Percentiles rank a stretch among this genome's conserved stretches.
phyloP scores from a whole-genome alignment of 2,329 filamentous ascomycete genomes.

The Seiridium unicorne region DNA sequence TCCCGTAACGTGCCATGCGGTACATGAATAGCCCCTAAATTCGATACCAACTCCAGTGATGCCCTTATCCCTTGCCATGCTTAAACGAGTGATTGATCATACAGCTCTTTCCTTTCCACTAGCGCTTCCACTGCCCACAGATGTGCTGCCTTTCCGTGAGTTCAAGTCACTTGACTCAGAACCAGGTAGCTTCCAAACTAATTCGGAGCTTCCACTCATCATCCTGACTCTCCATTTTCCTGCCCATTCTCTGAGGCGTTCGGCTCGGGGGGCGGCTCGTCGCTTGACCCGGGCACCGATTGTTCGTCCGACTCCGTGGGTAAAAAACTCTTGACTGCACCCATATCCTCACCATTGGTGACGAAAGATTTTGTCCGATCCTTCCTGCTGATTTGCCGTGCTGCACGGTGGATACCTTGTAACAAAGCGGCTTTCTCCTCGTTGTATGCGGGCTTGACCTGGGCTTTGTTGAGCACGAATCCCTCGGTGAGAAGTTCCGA shows the following conservation, averaged over 20 bases:
- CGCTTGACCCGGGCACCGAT: neutral
- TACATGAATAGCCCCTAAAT: neutral
- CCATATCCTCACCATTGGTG: conserved; percentile 4
- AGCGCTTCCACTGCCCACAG: neutral
- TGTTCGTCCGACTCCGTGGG: neutral
- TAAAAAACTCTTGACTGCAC: conserved; percentile 7
- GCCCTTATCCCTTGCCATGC: neutral
- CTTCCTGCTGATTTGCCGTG: conserved; percentile 6
- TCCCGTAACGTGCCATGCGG: neutral
- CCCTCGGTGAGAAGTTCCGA: conserved; percentile 10
- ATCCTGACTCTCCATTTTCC: neutral
- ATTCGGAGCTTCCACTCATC: neutral
- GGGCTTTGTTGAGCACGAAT: conserved; percentile 7
- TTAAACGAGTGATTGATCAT: neutral
- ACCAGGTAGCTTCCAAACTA: neutral
- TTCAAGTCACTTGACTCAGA: neutral
- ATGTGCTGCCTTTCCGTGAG: neutral
- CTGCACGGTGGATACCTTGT: conserved; percentile 8
- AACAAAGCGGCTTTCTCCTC: conserved; percentile 9
- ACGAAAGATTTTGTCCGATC: conserved; percentile 10
- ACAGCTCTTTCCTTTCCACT: neutral
- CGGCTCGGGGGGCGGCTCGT: neutral
- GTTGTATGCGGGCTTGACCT: conserved; percentile 6
- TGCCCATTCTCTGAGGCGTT: neutral
- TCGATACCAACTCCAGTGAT: neutral